Percentiles rank a stretch among this genome's conserved stretches.
Conservation (phyloP, 805 yeast genomes). For the Candida silvatica region DNA sequence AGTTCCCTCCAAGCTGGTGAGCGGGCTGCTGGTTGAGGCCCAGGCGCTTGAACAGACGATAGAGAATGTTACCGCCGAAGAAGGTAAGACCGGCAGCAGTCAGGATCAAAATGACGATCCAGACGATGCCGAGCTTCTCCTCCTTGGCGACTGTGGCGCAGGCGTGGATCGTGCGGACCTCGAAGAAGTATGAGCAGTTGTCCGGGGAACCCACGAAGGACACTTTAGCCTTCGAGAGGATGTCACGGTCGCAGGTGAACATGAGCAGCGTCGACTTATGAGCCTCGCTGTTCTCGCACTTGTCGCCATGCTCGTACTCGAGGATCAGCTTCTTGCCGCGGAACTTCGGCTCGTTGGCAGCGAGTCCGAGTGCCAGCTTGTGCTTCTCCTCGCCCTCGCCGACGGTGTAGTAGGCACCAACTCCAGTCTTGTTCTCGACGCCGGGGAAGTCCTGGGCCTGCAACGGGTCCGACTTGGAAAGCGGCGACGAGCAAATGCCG, state of each 20-base stretch:
- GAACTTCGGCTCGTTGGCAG: conserved; percentile 50
- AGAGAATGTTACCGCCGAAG: conserved; percentile 33
- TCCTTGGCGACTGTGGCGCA: conserved; percentile 72
- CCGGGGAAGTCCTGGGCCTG: conserved; percentile 24
- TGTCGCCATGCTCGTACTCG: conserved; percentile 63
- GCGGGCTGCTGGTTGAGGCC: conserved; percentile 2
- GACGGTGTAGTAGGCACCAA: conserved; percentile 50
- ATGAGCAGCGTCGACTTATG: conserved; percentile 59
- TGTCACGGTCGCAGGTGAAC: conserved; percentile 74
- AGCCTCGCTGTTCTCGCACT: conserved; percentile 37
- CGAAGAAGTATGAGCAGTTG: conserved; percentile 79
- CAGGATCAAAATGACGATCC: conserved; percentile 51
- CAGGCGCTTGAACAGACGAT: conserved; percentile 21
- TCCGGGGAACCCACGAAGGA: conserved; percentile 63
- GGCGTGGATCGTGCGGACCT: conserved; percentile 76
- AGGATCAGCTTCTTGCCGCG: conserved; percentile 65
- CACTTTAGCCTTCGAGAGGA: conserved; percentile 53
- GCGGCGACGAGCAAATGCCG: conserved; percentile 60
- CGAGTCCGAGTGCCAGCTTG: conserved; percentile 52
- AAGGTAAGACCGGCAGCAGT: conserved; percentile 33
- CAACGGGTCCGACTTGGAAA: conserved; percentile 18
- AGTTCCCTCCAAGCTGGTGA: too few species aligned
- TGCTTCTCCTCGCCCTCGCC: neutral
- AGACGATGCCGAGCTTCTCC: conserved; percentile 55
- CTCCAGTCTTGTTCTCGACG: conserved; percentile 30